Percentiles rank a stretch among this genome's conserved stretches.
Conservation (phyloP, 1,284 basidiomycete species). For the Ceratobasidium sp. region DNA sequence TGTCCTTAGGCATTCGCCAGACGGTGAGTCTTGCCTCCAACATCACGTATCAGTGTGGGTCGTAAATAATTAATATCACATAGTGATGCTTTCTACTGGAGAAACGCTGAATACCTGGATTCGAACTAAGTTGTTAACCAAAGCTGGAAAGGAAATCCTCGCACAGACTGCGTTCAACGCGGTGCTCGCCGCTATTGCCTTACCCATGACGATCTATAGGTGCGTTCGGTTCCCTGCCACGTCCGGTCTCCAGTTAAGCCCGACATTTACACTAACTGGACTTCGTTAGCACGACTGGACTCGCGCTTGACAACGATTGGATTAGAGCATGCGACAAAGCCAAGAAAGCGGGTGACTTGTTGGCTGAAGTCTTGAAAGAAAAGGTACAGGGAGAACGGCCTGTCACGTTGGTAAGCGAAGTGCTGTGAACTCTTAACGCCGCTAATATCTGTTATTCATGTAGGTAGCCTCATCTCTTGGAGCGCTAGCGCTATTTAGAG, state of each 20-base stretch:
- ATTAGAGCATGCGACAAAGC: slow-evolving; percentile 64
- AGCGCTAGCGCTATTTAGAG: slow-evolving; percentile 65
- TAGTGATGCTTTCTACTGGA: slow-evolving; percentile 62
- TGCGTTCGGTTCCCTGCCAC: background rate
- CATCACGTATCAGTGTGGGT: slow-evolving; percentile 59
- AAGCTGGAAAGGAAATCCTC: slow-evolving; percentile 63
- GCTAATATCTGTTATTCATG: background rate
- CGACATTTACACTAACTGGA: background rate
- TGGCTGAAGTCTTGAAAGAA: slow-evolving; percentile 68
- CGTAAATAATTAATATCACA: slow-evolving; percentile 52
- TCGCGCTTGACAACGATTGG: slow-evolving; percentile 58
- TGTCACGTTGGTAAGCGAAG: slow-evolving; percentile 60
- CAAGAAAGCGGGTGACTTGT: slow-evolving; percentile 65
- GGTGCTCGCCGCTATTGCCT: slow-evolving; percentile 65
- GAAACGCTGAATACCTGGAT: slow-evolving; percentile 61
- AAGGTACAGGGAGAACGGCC: slow-evolving; percentile 69
- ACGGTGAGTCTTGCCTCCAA: slow-evolving; percentile 56
- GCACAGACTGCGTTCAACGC: slow-evolving; percentile 67
- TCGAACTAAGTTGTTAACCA: slow-evolving; percentile 58
- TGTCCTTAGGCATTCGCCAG: slow-evolving; percentile 51
- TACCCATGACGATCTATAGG: slow-evolving; percentile 62
- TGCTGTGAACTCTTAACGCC: background rate
- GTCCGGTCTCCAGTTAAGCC: background rate
- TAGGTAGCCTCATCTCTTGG: slow-evolving; percentile 68
- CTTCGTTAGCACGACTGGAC: slow-evolving; percentile 20